A percentile compares a stretch with the other conserved stretches of the same genome.
Conservation (phyloP, 805 yeast species). For the Starmerella geochares region DNA sequence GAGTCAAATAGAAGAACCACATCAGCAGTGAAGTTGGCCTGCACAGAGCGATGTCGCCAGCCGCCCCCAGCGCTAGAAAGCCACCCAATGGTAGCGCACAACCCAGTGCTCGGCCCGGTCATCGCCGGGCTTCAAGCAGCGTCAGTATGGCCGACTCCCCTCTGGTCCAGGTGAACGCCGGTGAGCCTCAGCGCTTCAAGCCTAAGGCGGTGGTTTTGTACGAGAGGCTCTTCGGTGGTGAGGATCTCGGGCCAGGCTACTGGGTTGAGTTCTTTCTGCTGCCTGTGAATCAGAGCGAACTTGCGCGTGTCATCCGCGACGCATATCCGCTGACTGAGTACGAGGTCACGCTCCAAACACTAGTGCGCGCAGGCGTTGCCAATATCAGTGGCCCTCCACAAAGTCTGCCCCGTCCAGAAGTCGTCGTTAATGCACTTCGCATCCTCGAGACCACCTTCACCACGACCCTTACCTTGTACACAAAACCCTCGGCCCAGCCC, state of each 20-base stretch:
- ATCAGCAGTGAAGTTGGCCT: not conserved
- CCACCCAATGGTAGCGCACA: not conserved
- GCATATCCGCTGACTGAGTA: conserved; percentile 24
- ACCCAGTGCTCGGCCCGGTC: not conserved
- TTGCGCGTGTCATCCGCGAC: conserved; percentile 16
- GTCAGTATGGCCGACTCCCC: conserved; percentile 21
- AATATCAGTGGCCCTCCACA: conserved; percentile 16
- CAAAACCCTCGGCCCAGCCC: conserved; percentile 9
- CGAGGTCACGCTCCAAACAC: conserved; percentile 23
- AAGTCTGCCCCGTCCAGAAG: conserved; percentile 6
- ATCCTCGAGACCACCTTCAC: conserved; percentile 12
- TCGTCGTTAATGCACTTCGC: conserved; percentile 13
- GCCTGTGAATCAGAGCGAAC: conserved; percentile 24
- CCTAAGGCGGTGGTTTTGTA: conserved; percentile 33
- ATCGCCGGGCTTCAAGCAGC: conserved; percentile 8
- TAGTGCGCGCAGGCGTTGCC: conserved; percentile 25
- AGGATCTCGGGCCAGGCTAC: conserved; percentile 27
- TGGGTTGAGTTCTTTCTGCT: conserved; percentile 32
- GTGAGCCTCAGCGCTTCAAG: conserved; percentile 21
- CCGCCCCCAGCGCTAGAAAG: not conserved
- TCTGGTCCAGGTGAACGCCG: conserved; percentile 26
- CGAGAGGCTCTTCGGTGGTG: conserved; percentile 26
- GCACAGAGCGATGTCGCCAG: conserved; percentile 1
- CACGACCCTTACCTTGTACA: conserved; percentile 7
- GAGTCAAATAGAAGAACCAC: not conserved